Base-by-base conservation (phyloP, 2,329 filamentous ascomycete species). In the Teratosphaeria nubilosa region DNA sequence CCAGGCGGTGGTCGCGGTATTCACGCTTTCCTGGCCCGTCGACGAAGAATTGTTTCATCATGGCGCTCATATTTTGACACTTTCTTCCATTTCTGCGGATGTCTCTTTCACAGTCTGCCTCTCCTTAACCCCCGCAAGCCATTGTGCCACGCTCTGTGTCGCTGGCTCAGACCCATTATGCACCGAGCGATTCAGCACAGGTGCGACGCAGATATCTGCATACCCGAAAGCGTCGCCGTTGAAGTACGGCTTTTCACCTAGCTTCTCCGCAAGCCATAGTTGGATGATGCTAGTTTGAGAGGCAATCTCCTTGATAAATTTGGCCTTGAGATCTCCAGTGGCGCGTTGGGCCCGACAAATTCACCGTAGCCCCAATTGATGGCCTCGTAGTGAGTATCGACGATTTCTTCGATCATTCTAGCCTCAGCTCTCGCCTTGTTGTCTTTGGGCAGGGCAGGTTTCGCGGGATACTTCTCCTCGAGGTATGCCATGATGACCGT, bases 401-500 rank as follows among this genome's bases (percentile, higher is more conserved):
- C 66, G 1, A 70, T 55, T 37, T 69, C 68, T 30, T 70, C 66
- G 48, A 70, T 66, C 65, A 70, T 68, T 1, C 65, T 48, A 27
- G 65, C 66, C 31, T 64, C 58, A 1, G 68, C 66, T 9, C 65
- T 56, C 5, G 32, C 54, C 37, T 61, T 54, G 0, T 63, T 51
- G 32, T 65, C 64, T 27, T 59, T 59, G 1, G 67, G 66, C 0
- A 69, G 55, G 7, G 69, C 50, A 5, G 62, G 56, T 1, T 56
- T 51, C 24, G 65, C 58, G 1, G 68, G 67, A 48, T 62, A 69
- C 25, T 64, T 64, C 24, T 68, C 63, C 58, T 70, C 65, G 27
- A 72, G 62, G 52, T 69, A 71, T 58, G 65, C 65, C 27, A 69
- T 62, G 48, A 73, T 73, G 45, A 66, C 65, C 5, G 63, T 66